Base-by-base conservation (phyloP, 2,329 filamentous ascomycete genomes). In the Cordyceps fumosorosea region DNA sequence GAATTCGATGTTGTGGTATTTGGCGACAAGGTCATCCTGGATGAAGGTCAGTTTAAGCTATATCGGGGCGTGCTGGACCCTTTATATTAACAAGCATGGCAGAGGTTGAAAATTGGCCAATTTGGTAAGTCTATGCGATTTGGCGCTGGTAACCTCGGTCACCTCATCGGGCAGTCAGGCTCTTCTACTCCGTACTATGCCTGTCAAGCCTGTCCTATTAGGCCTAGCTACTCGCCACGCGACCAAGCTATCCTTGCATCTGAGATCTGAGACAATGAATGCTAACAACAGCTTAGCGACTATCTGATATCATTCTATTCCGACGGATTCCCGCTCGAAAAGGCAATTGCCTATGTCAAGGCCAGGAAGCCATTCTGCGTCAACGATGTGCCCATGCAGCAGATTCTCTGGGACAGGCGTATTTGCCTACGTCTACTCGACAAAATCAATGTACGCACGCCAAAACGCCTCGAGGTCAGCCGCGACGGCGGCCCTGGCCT, bases 221-320 rank as follows among this genome's bases (percentile, higher is more conserved):
- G 71, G 72, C 63, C 72, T 71, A 70, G 73, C 66, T 65, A 66
- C 69, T 63, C 63, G 64, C 65, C 63, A 62, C 65, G 52, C 60
- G 22, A 52, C 52, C 53, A 42, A 40, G 16, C 56, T 0, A n/a
- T 5, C 22, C 42, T 44, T n/a, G 3, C 18, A 32, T 29, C 10
- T 16, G 18, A 62, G 24, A 53, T 11, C 60, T 55, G 47, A 56
- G 18, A 56, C 53, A 47, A 48, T 54, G 62, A 37, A 67, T 73
- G 69, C 70, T 68, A 54, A 68, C 51, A 24, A n/a, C 12, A 37
- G 1, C 20, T 64, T 65, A 85, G 82, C 75, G 95, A 99, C 76
- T 99, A 96, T 70, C 78, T 99, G 62, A 96, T 99, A 70, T 96
- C 93, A 3, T 99, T 99, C 77, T 99, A 98, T 76, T 98, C 93